Evolutionary conservation across 495 filamentous ascomycete species (phyloP), one percentile per base, ranked within the genome.

Genomic region (Penicillium paradoxum): DNA sequence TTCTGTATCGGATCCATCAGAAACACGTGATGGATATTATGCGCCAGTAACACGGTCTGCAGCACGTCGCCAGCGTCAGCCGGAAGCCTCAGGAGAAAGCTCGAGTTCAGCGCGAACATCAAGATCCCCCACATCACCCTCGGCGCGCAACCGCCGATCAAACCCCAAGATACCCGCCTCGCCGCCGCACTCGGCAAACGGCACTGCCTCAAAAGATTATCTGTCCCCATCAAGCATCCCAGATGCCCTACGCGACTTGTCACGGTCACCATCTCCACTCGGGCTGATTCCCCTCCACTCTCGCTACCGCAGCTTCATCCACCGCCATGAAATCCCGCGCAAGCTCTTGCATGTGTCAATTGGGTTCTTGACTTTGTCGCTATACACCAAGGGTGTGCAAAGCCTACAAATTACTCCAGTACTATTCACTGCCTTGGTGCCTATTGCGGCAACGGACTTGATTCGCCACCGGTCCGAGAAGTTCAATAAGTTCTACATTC

Each of bases 261-360:
- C 89, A 49, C 81, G 93, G 54, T 91, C 87, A 49, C 93, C 93
- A 2, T 90, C 86, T 51, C 93, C 93, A 4, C 78, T 98, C 13
- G 93, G 95, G 17, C 80, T 99, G 6, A 99, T 99, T 54, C 93
- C 93, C 19, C 91, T 97, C 59, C 93, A 99, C 65, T 76, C 75
- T 24, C 59, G 73, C 54, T 71, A 79, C 64, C 67, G 78, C 57
- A 60, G 54, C 51, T 77, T 81, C 48, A 73, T 77, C 49, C 77
- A 78, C 57, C 74, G 76, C 25, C 75, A 76, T 57, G 79, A 74
- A 52, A 77, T 77, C 36, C 71, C 70, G 2, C 72, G 70, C 37
- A 77, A 74, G 45, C 71, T 71, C 17, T 64, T 74, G 5, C 78
- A 99, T 69, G 89, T 97, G 49, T 96, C 90, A 32, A 97, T 99